Conservation (phyloP, 306 rosid species). For the Echinosophora koreensis region DNA sequence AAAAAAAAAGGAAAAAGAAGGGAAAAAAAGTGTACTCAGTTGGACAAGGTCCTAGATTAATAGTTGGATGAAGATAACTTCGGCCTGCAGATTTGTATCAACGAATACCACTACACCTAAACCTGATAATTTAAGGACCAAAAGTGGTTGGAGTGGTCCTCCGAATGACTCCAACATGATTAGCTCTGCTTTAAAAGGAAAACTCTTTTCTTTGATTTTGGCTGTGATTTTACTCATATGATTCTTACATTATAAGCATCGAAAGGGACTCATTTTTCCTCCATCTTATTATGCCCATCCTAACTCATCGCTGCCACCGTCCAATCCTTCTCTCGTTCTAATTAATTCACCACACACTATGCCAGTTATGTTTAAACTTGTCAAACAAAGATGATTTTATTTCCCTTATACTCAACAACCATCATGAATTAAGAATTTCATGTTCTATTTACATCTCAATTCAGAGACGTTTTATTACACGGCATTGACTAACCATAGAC, state of each 20-base stretch:
- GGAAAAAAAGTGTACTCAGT: no score
- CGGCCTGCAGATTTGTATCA: constrained; percentile 38
- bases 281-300: constrained; percentile 34
- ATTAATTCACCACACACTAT: constrained; percentile 36
- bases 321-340: constrained; percentile 17
- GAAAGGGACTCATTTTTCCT: constrained; percentile 42
- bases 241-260: constrained; percentile 50
- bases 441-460: constrained; percentile 39
- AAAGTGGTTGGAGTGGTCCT: constrained; percentile 44
- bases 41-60: constrained; percentile 11
- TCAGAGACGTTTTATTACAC: constrained; percentile 44
- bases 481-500: constrained; percentile 51
- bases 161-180: constrained; percentile 39
- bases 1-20: no score
- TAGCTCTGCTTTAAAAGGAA: constrained; percentile 20
- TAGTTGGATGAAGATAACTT: constrained; percentile 44
- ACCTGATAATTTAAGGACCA: constrained; percentile 32
- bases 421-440: constrained; percentile 27
- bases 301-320: constrained; percentile 29
- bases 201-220: constrained; percentile 8
- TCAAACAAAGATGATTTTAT: background rate
- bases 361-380: background rate
- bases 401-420: constrained; percentile 33
- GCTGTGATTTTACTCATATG: constrained; percentile 22
- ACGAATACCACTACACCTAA: constrained; percentile 52